Base-by-base conservation (phyloP, 2,329 filamentous ascomycete genomes). In the Cladobotryum protrusum region DNA sequence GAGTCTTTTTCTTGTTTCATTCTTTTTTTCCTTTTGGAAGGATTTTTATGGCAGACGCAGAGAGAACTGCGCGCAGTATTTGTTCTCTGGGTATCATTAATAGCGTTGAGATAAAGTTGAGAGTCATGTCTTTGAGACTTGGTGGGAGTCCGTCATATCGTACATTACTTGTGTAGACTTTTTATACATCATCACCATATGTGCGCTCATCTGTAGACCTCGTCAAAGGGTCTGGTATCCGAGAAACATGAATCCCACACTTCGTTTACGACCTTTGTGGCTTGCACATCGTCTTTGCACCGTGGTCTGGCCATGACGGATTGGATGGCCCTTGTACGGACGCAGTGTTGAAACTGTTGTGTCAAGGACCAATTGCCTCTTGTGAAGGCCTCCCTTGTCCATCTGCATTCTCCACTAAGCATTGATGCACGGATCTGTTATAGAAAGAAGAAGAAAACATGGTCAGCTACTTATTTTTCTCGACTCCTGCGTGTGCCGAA, bases 181-280 rank as follows among this genome's bases (percentile, higher is more conserved):
- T 45, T 39, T 47, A 39, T 46, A 45, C 47, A 45, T 45, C 45
- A 37, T 50, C 47, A 18, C 47, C 20, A 20, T 47, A 20, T 34
- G 47, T 24, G 18, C 35, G 35, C 43, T 72, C 67, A 92, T 67
- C 89, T 84, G 68, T 96, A 99, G 47, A 99, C 90, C 67, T 97
- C 92, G 67, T 97, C 90, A 69, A 99, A 99, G 2, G 93, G 93
- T 62, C 93, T 77, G 4, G 92, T 97, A 69, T 99, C 93, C 46
- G 81, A 75, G 67, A 95, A 99, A 68, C 93, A 99, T 61, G 90
- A 96, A 59, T 96, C 91, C 89, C 92, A 99, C n/a, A 99, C 93
- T 69, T 95, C 86, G 69, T 97, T 93, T 51, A 99, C 89, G 20
- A 95, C 84, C 71, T 87, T 89, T 46, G 82, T 80, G 4, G 93